Conservation (phyloP, 176 grass and related monocot genomes). For the Chloris gayana region DNA sequence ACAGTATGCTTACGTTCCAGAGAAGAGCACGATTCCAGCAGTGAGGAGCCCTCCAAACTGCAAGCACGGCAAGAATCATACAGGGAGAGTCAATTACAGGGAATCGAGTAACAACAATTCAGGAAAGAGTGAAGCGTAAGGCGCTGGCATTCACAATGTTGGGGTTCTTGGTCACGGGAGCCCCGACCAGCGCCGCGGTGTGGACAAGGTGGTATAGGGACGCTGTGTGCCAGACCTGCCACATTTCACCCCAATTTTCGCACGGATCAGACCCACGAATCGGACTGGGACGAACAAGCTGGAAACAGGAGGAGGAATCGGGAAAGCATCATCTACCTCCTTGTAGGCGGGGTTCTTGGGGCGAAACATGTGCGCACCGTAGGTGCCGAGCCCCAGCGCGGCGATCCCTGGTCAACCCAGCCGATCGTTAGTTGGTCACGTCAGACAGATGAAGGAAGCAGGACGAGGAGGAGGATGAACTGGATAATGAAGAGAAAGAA, state of each 20-base stretch:
- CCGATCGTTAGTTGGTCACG: background rate
- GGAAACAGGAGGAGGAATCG: background rate
- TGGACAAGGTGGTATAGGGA: constrained; percentile 94
- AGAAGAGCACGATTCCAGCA: constrained; percentile 80
- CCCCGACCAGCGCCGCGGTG: constrained; percentile 83
- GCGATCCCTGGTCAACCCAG: constrained; percentile 59
- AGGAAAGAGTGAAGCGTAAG: background rate
- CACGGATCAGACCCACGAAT: background rate
- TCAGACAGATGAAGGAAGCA: constrained; percentile 16
- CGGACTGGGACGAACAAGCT: background rate
- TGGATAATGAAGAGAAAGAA: background rate
- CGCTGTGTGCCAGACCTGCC: constrained; percentile 89
- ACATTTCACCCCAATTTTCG: background rate
- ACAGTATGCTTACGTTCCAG: constrained; percentile 70
- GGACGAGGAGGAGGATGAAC: background rate
- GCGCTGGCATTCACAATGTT: constrained; percentile 52
- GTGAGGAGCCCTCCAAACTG: constrained; percentile 95
- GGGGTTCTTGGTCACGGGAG: constrained; percentile 74
- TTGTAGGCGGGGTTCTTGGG: constrained; percentile 79
- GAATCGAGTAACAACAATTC: background rate
- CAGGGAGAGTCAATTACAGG: background rate
- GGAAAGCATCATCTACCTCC: constrained; percentile 47
- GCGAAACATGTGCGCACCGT: constrained; percentile 73
- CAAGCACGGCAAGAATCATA: constrained; percentile 24
- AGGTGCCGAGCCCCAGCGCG: constrained; percentile 87